Conservation (phyloP, 441 rosid species). For the Theobroma grandiflorum region DNA sequence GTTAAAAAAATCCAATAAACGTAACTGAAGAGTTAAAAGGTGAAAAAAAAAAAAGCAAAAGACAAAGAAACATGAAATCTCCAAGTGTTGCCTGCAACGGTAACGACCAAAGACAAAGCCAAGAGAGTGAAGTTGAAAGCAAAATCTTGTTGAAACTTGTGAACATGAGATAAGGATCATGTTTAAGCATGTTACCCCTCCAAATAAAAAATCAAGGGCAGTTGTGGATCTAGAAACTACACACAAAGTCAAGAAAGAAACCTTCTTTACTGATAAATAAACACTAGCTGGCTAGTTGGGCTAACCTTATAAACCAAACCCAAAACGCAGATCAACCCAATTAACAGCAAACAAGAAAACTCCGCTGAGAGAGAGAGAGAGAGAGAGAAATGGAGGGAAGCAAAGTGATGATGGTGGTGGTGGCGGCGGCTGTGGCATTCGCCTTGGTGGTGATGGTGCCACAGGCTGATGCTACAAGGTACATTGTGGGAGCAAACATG, state of each 20-base stretch:
- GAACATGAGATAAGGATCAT: not conserved
- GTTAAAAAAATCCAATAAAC: not conserved
- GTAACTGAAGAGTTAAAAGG: not conserved
- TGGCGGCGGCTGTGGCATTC: conserved; percentile 37
- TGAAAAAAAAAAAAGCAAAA: not conserved
- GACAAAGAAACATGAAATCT: not conserved
- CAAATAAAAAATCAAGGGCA: not conserved
- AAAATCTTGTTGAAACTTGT: not conserved
- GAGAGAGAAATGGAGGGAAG: conserved; percentile 28
- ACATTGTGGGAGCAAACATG: conserved; percentile 63
- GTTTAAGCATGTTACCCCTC: conserved; percentile 13
- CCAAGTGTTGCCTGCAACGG: not conserved
- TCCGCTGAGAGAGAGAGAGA: conserved; percentile 11
- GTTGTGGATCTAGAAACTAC: conserved; percentile 30
- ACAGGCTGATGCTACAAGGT: conserved; percentile 65
- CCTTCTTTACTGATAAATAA: not conserved
- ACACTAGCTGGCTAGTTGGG: conserved; percentile 5
- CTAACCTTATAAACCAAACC: not conserved
- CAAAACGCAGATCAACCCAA: not conserved
- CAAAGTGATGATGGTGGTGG: conserved; percentile 33
- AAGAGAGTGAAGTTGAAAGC: not conserved
- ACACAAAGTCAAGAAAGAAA: not conserved
- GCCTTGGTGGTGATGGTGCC: conserved; percentile 48
- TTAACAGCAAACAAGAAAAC: not conserved
- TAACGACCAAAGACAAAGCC: not conserved